Evolutionary conservation across 768 basidiomycete genomes (phyloP), one percentile per base, ranked within the genome.

Genomic region (Filobasidium floriforme): DNA sequence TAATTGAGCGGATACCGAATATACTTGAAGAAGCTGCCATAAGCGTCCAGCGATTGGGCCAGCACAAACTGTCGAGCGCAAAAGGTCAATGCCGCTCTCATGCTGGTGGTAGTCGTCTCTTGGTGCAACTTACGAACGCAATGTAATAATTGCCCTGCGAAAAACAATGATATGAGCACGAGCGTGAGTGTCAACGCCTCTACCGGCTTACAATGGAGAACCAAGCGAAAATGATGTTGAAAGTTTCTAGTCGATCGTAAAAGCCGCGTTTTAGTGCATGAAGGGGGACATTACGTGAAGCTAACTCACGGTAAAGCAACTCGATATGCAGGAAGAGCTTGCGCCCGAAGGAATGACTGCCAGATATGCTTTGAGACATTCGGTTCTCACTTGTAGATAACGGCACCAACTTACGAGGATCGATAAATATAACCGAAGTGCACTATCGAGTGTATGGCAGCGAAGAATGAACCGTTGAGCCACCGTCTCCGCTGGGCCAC

Each of bases 401-500:
- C 41, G n/a, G 14, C 3, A 19, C 29, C 15, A 6, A 71, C 77
- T 64, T 62, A 78, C 77, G 89, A 87, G 10, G 89, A 90, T 28
- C 94, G 86, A 77, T 98, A 98, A 46, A 99, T 85, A 75, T 97
- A 97, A 70, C 89, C 87, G 79, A 99, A 98, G 76, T 98, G 90
- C 70, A 92, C 83, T 4, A 86, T 89, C 65, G 88, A 87, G 80
- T 98, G 92, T 18, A 98, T 86, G 0, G 89, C 90, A 11, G 93
- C 96, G 79, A 99, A 99, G 86, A 99, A 98, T 3, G 91, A 93
- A 15, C 94, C 92, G 77, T 97, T 97, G 29, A 99, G 83, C 94
- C 94, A 98, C 46, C 76, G 66, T 70, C 94, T 85, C 60, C 94
- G 88, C 75, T 98, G 94, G 0, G 90, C 90, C 72, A 99, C 91